phyloP scores from a whole-genome alignment of 2,329 filamentous ascomycete genomes.

The Camillea tinctor region DNA sequence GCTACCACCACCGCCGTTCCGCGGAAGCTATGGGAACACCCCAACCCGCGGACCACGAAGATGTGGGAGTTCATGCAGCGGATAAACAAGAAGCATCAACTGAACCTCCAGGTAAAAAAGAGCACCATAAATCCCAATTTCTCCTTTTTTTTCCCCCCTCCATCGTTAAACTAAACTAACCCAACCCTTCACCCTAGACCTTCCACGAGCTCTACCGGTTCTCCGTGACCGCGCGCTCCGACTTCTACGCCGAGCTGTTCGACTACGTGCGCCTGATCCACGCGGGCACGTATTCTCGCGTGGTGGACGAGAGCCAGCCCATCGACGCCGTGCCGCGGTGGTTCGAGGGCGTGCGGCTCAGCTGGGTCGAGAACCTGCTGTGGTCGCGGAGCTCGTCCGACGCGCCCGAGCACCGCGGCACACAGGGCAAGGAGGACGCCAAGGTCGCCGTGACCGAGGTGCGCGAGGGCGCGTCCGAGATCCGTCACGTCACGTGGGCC shows the following conservation, averaged over 20 bases:
- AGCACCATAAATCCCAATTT: background rate
- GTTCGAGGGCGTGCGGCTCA: conserved; percentile 73
- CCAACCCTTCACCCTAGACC: conserved; percentile 40
- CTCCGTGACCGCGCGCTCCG: conserved; percentile 59
- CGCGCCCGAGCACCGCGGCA: conserved; percentile 48
- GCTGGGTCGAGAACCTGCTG: conserved; percentile 79
- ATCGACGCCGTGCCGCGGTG: conserved; percentile 73
- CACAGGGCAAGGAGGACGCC: conserved; percentile 64
- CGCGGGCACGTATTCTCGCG: conserved; percentile 54
- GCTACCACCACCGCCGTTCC: conserved; percentile 43
- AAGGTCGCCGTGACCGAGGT: conserved; percentile 72
- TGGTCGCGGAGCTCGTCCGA: conserved; percentile 49
- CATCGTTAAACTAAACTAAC: no score
- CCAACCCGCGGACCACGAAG: conserved; percentile 57
- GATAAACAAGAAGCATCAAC: conserved; percentile 56
- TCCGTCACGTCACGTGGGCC: conserved; percentile 63
- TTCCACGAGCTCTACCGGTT: conserved; percentile 71
- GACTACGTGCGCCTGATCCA: conserved; percentile 60
- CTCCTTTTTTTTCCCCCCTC: background rate
- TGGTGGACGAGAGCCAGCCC: conserved; percentile 67
- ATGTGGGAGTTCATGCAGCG: conserved; percentile 68
- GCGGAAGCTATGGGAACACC: conserved; percentile 68
- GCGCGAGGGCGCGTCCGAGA: conserved; percentile 61
- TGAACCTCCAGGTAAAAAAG: conserved; percentile 54
- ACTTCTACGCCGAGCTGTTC: conserved; percentile 68